Base-by-base conservation (phyloP, 2,329 filamentous ascomycete genomes). In the Fusarium brachygibbosum region DNA sequence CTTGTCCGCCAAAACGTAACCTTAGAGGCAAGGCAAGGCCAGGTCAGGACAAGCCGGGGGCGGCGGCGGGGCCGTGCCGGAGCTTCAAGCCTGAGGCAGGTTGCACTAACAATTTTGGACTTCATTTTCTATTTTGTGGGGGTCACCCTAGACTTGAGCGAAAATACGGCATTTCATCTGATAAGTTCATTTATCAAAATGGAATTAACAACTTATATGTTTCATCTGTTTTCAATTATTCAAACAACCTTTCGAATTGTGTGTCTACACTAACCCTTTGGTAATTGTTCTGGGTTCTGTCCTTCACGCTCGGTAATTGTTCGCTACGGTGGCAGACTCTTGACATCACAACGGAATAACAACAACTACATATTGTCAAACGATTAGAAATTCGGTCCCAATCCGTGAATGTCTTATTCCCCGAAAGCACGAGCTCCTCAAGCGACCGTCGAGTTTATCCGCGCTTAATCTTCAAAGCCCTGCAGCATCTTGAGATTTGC, bases 81-180 rank as follows among this genome's bases (percentile, higher is more conserved):
- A 50, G 57, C 32, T 37, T 12, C n/a, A n/a, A 41, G 65, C 68
- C 68, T 70, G 55, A 66, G 68, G 68, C 67, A 68, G 32, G 23
- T 29, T 38, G 48, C 67, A 68, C 37, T 55, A 61, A 44, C 58
- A 61, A 42, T 66, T 51, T 64, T 31, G 11, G 29, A 17, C 13
- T 16, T 34, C 14, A 11, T 11, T 28, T 17, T 37, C 12, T 23
- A 25, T 28, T 9, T 9, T 3, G 11, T 29, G 29, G 11, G 8
- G n/a, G 14, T 21, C 34, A 37, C 34, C 41, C 48, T 50, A 40
- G 48, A 50, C 23, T 40, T 50, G 9, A 29, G 38, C 13, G 23
- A 28, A 50, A 38, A 37, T 17, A 29, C 17, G 2, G n/a, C 23
- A 38, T 50, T 50, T 28, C 12, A 31, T 45, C 13, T 11, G 17